phyloP scores from a whole-genome alignment of 306 rosid genomes.

The Castanospermum australe region DNA sequence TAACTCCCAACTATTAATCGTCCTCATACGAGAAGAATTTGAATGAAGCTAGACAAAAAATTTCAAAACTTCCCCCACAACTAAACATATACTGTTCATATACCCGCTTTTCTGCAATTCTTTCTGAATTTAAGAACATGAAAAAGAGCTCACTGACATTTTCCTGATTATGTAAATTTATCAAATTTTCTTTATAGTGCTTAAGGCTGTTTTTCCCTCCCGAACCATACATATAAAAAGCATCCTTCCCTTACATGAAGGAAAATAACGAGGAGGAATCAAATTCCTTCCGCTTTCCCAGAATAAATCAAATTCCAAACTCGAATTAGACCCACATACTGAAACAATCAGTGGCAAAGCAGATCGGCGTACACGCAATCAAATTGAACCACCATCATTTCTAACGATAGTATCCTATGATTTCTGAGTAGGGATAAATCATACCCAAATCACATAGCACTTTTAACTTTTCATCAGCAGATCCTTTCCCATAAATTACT shows the following conservation, averaged over 20 bases:
- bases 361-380: not conserved
- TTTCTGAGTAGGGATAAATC: not conserved
- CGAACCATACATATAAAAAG: not conserved
- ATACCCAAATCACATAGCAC: constrained; percentile 37
- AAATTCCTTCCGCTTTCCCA: not conserved
- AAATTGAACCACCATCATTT: not conserved
- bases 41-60: not conserved
- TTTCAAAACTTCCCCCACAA: not conserved
- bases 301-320: not conserved
- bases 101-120: not conserved
- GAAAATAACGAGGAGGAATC: not conserved
- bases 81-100: not conserved
- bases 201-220: not conserved
- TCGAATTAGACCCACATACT: not conserved
- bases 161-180: not conserved
- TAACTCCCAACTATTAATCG: not conserved
- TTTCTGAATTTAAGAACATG: not conserved
- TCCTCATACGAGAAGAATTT: not conserved
- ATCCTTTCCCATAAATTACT: not conserved
- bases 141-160: not conserved
- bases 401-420: not conserved
- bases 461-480: not conserved
- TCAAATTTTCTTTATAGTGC: not conserved
- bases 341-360: not conserved
- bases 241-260: not conserved